A percentile compares a stretch with the other conserved stretches of the same genome.
Conservation (phyloP, 306 rosid species). For the Purshia tridentata region DNA sequence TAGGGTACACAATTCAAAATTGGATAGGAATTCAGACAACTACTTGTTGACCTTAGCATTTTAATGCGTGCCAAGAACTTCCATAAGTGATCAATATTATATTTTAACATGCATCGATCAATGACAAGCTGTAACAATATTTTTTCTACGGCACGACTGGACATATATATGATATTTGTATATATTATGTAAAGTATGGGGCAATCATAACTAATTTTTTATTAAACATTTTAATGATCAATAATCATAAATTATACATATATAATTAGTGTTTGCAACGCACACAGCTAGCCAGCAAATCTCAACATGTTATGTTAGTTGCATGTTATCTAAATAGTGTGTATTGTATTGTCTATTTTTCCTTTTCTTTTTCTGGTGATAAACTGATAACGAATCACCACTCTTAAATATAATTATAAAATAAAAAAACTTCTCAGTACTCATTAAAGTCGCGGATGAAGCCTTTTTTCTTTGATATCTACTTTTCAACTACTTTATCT, state of each 20-base stretch:
- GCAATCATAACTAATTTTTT: too few relatives aligned
- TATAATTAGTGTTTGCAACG: not conserved
- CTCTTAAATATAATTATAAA: not conserved
- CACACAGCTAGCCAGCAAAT: not conserved
- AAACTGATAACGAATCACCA: not conserved
- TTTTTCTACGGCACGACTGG: not conserved
- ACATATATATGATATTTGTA: too few relatives aligned
- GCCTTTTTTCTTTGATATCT: not conserved
- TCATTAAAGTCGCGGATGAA: not conserved
- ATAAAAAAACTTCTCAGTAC: not conserved
- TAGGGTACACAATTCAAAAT: not conserved
- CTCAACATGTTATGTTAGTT: not conserved
- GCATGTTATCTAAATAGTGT: constrained; percentile 1
- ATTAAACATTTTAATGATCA: too few relatives aligned
- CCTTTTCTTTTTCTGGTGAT: too few relatives aligned
- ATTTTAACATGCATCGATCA: not conserved
- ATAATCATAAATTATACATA: too few relatives aligned
- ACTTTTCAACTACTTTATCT: constrained; percentile 1
- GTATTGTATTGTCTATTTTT: not conserved
- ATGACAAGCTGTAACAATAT: not conserved
- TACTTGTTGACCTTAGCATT: constrained; percentile 7
- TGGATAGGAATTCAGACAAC: not conserved
- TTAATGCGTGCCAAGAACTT: not conserved
- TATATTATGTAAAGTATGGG: too few relatives aligned
- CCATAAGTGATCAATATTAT: not conserved